Conservation (phyloP, 2,329 filamentous ascomycete genomes). For the Verticillium tricorpus region DNA sequence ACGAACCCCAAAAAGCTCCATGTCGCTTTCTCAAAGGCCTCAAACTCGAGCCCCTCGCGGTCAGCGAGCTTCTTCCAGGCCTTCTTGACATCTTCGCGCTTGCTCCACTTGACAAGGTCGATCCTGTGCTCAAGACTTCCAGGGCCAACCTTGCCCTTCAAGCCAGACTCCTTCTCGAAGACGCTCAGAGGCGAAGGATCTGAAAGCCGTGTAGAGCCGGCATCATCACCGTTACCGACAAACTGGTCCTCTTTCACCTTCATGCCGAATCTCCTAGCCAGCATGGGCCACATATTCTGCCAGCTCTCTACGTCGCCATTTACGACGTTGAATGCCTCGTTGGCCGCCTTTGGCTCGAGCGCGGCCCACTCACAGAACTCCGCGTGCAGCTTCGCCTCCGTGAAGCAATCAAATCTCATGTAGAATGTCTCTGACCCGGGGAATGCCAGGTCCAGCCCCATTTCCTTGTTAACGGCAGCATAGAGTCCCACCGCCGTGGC, state of each 20-base stretch:
- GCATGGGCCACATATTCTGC: constrained; percentile 35
- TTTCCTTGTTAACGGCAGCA: constrained; percentile 26
- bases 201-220: constrained; percentile 14
- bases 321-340: constrained; percentile 36
- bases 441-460: constrained; percentile 25
- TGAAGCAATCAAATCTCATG: constrained; percentile 26
- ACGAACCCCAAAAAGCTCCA: constrained; percentile 37
- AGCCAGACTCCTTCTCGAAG: constrained; percentile 19
- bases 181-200: constrained; percentile 23
- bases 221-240: constrained; percentile 11
- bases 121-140: constrained; percentile 31
- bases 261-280: constrained; percentile 29
- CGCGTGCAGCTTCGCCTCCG: constrained; percentile 27
- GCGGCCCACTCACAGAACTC: constrained; percentile 30
- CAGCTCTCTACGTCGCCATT: constrained; percentile 36
- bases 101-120: constrained; percentile 34
- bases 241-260: constrained; percentile 26
- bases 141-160: constrained; percentile 17
- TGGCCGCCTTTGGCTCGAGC: constrained; percentile 20
- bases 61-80: constrained; percentile 34
- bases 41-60: constrained; percentile 28
- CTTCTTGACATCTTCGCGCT: constrained; percentile 29
- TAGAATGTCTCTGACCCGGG: constrained; percentile 30
- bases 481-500: constrained; percentile 35
- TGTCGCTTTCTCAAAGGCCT: constrained; percentile 33